Evolutionary conservation across 108 stramenopile genomes (phyloP), one percentile per base, ranked within the genome.

Genomic region (Nitzschia putrida): DNA sequence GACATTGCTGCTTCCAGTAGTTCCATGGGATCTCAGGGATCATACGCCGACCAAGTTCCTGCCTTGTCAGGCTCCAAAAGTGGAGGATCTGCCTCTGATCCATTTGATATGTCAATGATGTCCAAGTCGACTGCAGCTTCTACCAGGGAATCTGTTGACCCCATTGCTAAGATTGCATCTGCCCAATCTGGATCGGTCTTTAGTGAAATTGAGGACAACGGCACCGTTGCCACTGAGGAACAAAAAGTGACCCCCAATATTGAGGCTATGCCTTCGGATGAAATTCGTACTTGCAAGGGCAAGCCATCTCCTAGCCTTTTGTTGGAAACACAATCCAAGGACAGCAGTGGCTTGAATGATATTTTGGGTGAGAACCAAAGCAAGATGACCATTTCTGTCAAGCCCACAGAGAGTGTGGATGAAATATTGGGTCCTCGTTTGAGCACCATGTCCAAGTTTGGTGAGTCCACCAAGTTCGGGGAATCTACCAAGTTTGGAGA

Each of bases 31-130:
- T 73, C 72, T 11, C 72, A 65, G 24, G 72, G 64, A 0, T 61
- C 60, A 3, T 73, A 65, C 53, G 72, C 64, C 8, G 61, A 73
- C 37, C 72, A 73, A 45, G 72, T 73, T 13, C 72, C 72, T 14
- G 56, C 38, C 23, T 24, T 73, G 10, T 64, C 63, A 21, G 71
- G 71, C 23, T 54, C 71, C 54, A 34, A 34, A 34, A 34, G 29
- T 34, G 29, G 3, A 3, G 71, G 71, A 43, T 72, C 61, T 8
- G 44, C 44, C 38, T 10, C 13, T 44, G 61, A 63, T 63, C 61
- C 61, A 0, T 45, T 45, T 25, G 61, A 63, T 47, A 20, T 63
- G 18, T 14, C 40, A 63, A 38, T 38, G 38, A n/a, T 22, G 42
- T 8, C 8, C 22, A 49, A 23, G 25, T 7, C 45, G 18, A 66